Percentiles rank a stretch among this genome's conserved stretches.
Evolutionary conservation across 2,329 filamentous ascomycete genomes (phyloP).

Genomic region (Trichoderma pleuroti): DNA sequence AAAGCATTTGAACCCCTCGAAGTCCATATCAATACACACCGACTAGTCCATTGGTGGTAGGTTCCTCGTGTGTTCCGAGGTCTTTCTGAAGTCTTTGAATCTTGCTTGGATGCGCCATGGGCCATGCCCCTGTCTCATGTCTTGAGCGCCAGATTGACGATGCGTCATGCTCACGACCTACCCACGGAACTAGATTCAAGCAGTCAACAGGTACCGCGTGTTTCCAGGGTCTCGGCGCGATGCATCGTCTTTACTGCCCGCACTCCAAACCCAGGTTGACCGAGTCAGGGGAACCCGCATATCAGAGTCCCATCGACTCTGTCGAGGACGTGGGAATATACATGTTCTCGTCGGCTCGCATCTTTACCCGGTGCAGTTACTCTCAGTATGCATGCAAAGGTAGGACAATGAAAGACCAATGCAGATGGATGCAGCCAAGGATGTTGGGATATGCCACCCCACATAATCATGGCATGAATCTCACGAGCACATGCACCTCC

Average conservation of each 20-base stretch:
- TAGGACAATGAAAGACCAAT: background rate
- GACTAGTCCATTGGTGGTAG: background rate
- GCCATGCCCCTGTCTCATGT: background rate
- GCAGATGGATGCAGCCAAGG: constrained; percentile 14
- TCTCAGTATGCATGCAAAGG: background rate
- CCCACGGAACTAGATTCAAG: background rate
- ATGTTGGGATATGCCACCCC: constrained; percentile 14
- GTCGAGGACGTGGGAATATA: background rate
- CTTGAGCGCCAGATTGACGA: background rate
- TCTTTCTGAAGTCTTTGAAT: background rate
- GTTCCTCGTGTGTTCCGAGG: background rate
- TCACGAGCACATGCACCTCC: constrained; percentile 2
- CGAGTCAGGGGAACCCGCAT: background rate
- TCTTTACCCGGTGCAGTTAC: background rate
- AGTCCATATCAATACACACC: background rate
- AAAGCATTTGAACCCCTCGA: background rate
- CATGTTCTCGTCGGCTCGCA: background rate
- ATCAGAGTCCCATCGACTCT: background rate
- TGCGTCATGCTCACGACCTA: background rate
- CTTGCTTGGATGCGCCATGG: background rate
- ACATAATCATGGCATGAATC: constrained; percentile 10
- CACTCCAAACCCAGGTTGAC: background rate
- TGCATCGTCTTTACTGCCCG: background rate
- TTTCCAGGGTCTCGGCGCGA: background rate
- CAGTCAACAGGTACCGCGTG: background rate